A percentile compares a stretch with the other conserved stretches of the same genome.
Evolutionary conservation across 2,329 filamentous ascomycete genomes (phyloP).

Genomic region (Macroventuria anomochaeta): DNA sequence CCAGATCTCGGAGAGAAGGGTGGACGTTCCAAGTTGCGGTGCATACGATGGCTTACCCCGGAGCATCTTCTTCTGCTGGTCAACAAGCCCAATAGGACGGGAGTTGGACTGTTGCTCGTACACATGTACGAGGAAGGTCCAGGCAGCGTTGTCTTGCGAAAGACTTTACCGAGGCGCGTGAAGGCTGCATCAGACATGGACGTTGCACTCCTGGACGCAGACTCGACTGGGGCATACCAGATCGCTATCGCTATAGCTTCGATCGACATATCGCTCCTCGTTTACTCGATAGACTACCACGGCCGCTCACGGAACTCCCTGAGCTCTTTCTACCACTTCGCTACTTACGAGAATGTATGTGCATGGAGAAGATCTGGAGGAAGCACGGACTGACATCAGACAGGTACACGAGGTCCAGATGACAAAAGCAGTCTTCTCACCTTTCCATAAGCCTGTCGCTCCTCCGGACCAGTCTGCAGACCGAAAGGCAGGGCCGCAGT

Average conservation of each 20-base stretch:
- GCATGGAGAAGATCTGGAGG: not conserved
- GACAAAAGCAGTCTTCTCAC: conserved; percentile 60
- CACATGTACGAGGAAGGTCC: conserved; percentile 65
- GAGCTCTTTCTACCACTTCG: conserved; percentile 57
- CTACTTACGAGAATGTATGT: conserved; percentile 61
- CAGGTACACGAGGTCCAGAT: conserved; percentile 61
- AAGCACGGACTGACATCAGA: conserved; percentile 12
- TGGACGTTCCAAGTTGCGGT: conserved; percentile 60
- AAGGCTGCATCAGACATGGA: conserved; percentile 80
- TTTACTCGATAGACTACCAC: conserved; percentile 80
- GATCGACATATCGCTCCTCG: conserved; percentile 77
- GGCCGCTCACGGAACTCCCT: conserved; percentile 53
- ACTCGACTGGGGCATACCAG: conserved; percentile 70
- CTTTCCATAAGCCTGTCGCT: conserved; percentile 51
- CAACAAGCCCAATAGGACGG: conserved; percentile 61
- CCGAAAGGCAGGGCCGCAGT: conserved; percentile 56
- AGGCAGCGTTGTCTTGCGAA: conserved; percentile 57
- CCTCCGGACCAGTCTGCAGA: conserved; percentile 26
- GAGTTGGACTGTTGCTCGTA: conserved; percentile 63
- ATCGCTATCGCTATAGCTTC: conserved; percentile 81
- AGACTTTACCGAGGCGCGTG: conserved; percentile 70
- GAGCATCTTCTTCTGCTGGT: conserved; percentile 61
- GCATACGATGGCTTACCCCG: conserved; percentile 63
- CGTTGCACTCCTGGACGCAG: conserved; percentile 69
- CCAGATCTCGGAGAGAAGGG: conserved; percentile 45